Conservation (phyloP, 805 yeast species). For the Candida manassasensis region DNA sequence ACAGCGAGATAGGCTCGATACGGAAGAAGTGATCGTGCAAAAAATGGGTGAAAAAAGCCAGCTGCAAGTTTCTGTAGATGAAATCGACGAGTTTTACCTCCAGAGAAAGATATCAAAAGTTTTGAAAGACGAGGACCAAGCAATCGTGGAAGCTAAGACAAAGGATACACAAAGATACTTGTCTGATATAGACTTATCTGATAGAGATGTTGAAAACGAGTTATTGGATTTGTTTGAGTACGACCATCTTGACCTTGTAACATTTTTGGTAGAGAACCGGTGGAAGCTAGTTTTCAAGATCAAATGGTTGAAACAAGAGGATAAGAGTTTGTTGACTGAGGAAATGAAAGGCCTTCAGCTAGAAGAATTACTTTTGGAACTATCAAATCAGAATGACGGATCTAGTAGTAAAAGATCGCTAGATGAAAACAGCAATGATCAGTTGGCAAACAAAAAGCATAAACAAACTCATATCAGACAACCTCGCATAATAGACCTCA, state of each 20-base stretch:
- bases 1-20: neutral
- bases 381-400: slow-evolving; percentile 8
- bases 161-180: slow-evolving; percentile 28
- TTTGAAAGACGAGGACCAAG: slow-evolving; percentile 34
- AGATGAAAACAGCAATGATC: slow-evolving; percentile 6
- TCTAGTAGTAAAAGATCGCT: slow-evolving; percentile 18
- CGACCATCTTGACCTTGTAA: slow-evolving; percentile 48
- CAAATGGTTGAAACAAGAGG: slow-evolving; percentile 22
- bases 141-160: slow-evolving; percentile 33
- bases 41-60: slow-evolving; percentile 1
- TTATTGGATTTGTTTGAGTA: slow-evolving; percentile 49
- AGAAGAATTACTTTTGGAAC: slow-evolving; percentile 38
- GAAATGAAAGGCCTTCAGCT: slow-evolving; percentile 45
- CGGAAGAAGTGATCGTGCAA: slow-evolving; percentile 1
- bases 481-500: slow-evolving; percentile 52
- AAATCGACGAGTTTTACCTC: slow-evolving; percentile 44
- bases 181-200: slow-evolving; percentile 26
- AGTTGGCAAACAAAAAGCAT: slow-evolving; percentile 2
- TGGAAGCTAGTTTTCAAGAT: slow-evolving; percentile 52
- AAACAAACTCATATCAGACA: slow-evolving; percentile 6
- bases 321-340: slow-evolving; percentile 29
- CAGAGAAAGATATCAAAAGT: slow-evolving; percentile 43
- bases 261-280: slow-evolving; percentile 47
- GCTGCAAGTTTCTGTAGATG: slow-evolving; percentile 8
- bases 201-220: slow-evolving; percentile 48